Percentiles rank a stretch among this genome's conserved stretches.
These are phyloP conservation scores for Moniliella sp. DNA, from an alignment of 1,284 basidiomycete genomes.

Conservation along the genomic window DNA sequence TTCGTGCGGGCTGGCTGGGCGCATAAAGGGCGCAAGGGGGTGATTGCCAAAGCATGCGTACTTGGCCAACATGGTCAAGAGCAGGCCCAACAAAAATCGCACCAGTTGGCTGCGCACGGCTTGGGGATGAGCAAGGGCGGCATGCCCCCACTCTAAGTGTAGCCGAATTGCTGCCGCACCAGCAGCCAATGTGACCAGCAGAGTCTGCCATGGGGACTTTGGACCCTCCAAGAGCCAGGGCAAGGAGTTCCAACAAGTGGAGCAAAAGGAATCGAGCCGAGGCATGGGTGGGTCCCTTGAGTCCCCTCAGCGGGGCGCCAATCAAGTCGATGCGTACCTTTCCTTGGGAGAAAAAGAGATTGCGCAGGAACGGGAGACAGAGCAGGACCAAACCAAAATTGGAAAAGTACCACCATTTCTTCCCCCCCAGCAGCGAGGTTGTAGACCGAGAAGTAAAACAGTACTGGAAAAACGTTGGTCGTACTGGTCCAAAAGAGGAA, in stretches of 20 bases:
- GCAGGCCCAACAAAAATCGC: slow-evolving; percentile 17
- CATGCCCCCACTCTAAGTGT: slow-evolving; percentile 22
- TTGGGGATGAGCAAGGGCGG: no score
- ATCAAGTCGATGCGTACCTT: no score
- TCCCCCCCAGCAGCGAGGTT: slow-evolving; percentile 24
- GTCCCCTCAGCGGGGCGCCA: no score
- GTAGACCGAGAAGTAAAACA: slow-evolving; percentile 16
- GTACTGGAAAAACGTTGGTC: slow-evolving; percentile 42
- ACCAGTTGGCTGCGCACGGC: no score
- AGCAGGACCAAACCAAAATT: slow-evolving; percentile 8
- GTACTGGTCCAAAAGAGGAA: slow-evolving; percentile 66
- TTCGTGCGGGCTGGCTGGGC: no score
- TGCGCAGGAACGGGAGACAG: no score
- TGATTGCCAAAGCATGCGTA: slow-evolving; percentile 29
- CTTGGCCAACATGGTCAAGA: slow-evolving; percentile 15
- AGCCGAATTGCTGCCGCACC: slow-evolving; percentile 8
- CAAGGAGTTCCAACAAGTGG: no score
- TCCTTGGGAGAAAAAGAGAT: no score
- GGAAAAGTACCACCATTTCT: slow-evolving; percentile 17
- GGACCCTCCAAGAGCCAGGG: slow-evolving; percentile 12
- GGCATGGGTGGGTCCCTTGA: no score
- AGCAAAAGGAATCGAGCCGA: no score
- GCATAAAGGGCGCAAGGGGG: slow-evolving; percentile 23
- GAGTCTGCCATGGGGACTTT: slow-evolving; percentile 8
- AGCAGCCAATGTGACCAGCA: slow-evolving; percentile 8